Base-by-base conservation (phyloP, 1,139 yeast species). In the Yamadazyma sp. region DNA sequence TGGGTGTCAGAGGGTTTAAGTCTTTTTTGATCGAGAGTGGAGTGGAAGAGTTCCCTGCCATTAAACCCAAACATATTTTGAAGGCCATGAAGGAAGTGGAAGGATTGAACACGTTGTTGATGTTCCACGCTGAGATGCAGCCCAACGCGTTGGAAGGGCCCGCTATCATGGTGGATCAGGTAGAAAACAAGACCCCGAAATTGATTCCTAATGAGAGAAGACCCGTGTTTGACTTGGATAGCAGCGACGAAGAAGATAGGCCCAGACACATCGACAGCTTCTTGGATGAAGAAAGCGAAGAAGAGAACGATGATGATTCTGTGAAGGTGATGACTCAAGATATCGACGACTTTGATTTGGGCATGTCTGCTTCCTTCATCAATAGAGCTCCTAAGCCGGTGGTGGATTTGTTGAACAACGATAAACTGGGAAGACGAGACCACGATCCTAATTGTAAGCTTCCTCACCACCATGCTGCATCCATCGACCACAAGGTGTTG, bases 101-200 rank as follows among this genome's bases (percentile, higher is more conserved):
- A 42, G 83, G 77, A 15, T 64, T 75, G 39, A 75, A 79, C 23
- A 85, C 96, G 0, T 62, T 87, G 53, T 71, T 88, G 51, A 83
- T 91, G 95, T 89, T 89, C 68, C 98, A 89, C 55, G 96, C 97
- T 2, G 97, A 89, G 59, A 80, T 86, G 83, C 87, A 81, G 50
- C 78, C 80, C 10, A 55, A 60, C 44, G 46, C 46, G 3, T 33
- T 37, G 7, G 43, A 59, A 32, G 62, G 54, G 20, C 61, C 58
- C 27, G 60, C 62, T n/a, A 51, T 59, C 25, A 39, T 38, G 36
- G 51, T 47, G 6, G 45, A 47, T 26, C 45, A 47, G 31, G 33
- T 33, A 1, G 60, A 54, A 4, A 44, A 54, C 39, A 43, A 46
- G 10, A 55, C 64, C 8, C 62, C 63, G 2, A 49, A 46, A 32